Evolutionary conservation across 2,329 filamentous ascomycete species (phyloP).

Genomic region (Verticillium zaregamsianum): DNA sequence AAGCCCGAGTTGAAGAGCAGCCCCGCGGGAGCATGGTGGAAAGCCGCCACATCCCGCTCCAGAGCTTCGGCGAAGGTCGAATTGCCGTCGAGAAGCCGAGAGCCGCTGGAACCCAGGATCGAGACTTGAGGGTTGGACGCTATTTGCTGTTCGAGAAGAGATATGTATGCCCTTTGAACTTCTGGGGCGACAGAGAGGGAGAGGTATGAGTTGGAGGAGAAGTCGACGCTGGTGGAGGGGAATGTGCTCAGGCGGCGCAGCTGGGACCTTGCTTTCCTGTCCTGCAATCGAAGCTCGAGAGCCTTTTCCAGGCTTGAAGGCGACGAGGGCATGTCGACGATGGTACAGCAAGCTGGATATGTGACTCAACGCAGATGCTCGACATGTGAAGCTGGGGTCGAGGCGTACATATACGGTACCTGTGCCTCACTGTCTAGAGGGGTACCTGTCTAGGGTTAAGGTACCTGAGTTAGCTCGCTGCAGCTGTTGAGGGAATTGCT

Average conservation of each 20-base stretch:
- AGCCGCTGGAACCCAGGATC: constrained; percentile 46
- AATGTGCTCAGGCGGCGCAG: constrained; percentile 49
- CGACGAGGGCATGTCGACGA: not conserved
- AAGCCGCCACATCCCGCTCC: constrained; percentile 41
- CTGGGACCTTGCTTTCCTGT: constrained; percentile 23
- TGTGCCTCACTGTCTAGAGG: not conserved
- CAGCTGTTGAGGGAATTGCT: not conserved
- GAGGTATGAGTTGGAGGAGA: constrained; percentile 77
- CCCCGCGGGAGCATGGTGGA: constrained; percentile 40
- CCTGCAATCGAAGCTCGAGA: constrained; percentile 6
- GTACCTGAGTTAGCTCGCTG: no score
- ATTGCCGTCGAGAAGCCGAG: constrained; percentile 51
- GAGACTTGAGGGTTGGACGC: not conserved
- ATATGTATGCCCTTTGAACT: constrained; percentile 62
- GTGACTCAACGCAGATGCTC: not conserved
- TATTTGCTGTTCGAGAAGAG: constrained; percentile 19
- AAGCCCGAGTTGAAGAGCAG: constrained; percentile 58
- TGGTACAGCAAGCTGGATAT: not conserved
- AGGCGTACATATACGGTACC: not conserved
- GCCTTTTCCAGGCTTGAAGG: constrained; percentile 5
- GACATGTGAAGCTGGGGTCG: not conserved
- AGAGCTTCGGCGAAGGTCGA: constrained; percentile 36
- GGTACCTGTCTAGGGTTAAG: no score
- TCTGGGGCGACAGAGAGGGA: constrained; percentile 56
- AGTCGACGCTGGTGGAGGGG: constrained; percentile 66